phyloP scores from a whole-genome alignment of 1,284 basidiomycete genomes.

The Leccinum huronense region DNA sequence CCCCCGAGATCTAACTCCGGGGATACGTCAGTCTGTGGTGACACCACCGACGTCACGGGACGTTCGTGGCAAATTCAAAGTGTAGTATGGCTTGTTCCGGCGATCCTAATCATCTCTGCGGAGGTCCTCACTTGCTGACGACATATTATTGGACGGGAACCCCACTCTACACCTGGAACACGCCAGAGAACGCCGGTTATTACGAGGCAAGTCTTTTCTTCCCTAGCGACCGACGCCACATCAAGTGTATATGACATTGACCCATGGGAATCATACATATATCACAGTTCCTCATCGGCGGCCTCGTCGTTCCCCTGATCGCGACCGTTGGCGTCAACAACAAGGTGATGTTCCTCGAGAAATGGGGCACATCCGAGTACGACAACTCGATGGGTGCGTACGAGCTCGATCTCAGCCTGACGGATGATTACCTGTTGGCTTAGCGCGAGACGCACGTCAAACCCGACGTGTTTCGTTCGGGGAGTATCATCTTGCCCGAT shows the following conservation, averaged over 20 bases:
- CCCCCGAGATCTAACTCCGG: background rate
- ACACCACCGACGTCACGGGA: conserved; percentile 53
- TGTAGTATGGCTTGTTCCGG: conserved; percentile 65
- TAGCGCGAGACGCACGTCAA: conserved; percentile 75
- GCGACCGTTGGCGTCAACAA: conserved; percentile 74
- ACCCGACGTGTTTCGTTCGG: conserved; percentile 76
- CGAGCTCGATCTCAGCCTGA: conserved; percentile 64
- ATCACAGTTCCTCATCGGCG: conserved; percentile 56
- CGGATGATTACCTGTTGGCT: conserved; percentile 50
- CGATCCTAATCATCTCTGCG: conserved; percentile 66
- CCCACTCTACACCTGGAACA: conserved; percentile 57
- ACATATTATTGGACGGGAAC: conserved; percentile 63
- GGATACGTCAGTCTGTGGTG: conserved; percentile 58
- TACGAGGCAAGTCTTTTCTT: conserved; percentile 53
- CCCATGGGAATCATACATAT: background rate
- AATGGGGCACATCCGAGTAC: conserved; percentile 51
- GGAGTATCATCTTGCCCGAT: conserved; percentile 68
- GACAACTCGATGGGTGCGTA: conserved; percentile 73
- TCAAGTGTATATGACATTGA: background rate
- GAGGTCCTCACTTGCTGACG: conserved; percentile 47
- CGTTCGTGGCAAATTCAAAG: conserved; percentile 46
- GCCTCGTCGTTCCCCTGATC: conserved; percentile 67
- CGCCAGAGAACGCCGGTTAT: conserved; percentile 56
- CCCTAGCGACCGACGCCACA: background rate
- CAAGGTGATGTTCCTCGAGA: conserved; percentile 77